Evolutionary conservation across 805 yeast species (phyloP).

Genomic region (Starmerella vaccinii): DNA sequence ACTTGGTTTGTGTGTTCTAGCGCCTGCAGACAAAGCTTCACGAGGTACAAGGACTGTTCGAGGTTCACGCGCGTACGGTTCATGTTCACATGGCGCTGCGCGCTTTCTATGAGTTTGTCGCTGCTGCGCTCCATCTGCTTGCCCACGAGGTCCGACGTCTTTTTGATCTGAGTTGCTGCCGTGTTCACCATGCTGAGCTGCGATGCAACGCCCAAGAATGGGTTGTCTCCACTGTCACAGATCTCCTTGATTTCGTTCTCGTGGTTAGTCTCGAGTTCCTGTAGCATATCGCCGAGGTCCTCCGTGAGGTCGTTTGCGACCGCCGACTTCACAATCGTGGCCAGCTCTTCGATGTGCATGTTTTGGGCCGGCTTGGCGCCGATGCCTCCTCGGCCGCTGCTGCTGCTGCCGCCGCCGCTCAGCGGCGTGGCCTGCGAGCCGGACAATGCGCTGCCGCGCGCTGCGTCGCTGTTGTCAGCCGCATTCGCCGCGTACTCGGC

Average conservation of each 20-base stretch:
- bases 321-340: conserved; percentile 62
- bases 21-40: conserved; percentile 66
- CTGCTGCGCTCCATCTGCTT: conserved; percentile 55
- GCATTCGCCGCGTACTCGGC: conserved; percentile 11
- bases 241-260: conserved; percentile 53
- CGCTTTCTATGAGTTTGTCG: conserved; percentile 43
- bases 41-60: conserved; percentile 57
- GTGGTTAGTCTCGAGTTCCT: conserved; percentile 46
- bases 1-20: conserved; percentile 78
- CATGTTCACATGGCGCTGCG: conserved; percentile 17
- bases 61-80: conserved; percentile 43
- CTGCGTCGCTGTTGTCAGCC: background rate
- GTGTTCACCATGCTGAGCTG: conserved; percentile 53
- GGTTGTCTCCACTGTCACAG: conserved; percentile 52
- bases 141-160: conserved; percentile 48
- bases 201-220: conserved; percentile 40
- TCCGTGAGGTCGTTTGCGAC: conserved; percentile 45
- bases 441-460: background rate
- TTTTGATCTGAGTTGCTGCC: conserved; percentile 46
- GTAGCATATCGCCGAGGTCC: conserved; percentile 46
- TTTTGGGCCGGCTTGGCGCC: conserved; percentile 4
- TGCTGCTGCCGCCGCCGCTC: background rate
- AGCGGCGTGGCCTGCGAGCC: background rate
- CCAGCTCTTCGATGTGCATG: conserved; percentile 61
- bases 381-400: background rate